Evolutionary conservation across 2,329 filamentous ascomycete species (phyloP).

Genomic region (Claviceps sp.): DNA sequence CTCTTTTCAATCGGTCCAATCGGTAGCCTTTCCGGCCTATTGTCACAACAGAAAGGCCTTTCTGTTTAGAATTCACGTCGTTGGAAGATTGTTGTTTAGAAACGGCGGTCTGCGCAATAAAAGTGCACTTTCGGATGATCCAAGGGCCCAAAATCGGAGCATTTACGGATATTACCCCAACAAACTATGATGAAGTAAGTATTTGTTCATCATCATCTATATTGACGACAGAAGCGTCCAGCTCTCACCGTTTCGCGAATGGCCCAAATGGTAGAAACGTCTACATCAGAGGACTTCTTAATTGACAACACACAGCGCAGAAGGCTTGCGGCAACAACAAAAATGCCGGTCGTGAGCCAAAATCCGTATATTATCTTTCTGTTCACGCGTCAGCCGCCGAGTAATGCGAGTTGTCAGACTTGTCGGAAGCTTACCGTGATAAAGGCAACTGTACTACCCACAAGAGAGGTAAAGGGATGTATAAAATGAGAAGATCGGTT

Average conservation of each 20-base stretch:
- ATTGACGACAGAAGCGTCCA: too few species aligned
- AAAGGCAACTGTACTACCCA: constrained; percentile 13
- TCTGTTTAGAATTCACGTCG: not conserved
- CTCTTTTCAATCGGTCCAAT: constrained; percentile 8
- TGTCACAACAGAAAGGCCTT: constrained; percentile 8
- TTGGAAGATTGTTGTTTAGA: constrained; percentile 2
- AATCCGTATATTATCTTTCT: constrained; percentile 12
- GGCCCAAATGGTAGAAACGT: constrained; percentile 14
- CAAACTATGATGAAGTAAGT: constrained; percentile 7
- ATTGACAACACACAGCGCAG: constrained; percentile 13
- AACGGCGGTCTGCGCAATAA: constrained; percentile 6
- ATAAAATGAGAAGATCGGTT: constrained; percentile 12
- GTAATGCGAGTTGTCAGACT: not conserved
- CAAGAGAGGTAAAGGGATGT: constrained; percentile 12
- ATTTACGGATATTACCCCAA: constrained; percentile 13
- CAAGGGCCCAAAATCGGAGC: constrained; percentile 13
- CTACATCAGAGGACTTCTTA: constrained; percentile 9
- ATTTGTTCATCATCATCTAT: not conserved
- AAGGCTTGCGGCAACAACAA: constrained; percentile 13
- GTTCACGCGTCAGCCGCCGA: not conserved
- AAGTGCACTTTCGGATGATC: constrained; percentile 10
- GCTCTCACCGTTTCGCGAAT: constrained; percentile 14
- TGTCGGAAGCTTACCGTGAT: constrained; percentile 5
- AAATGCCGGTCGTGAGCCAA: constrained; percentile 13
- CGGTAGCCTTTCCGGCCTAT: constrained; percentile 10